phyloP scores from a whole-genome alignment of 2,329 filamentous ascomycete genomes.

The Cladosporium colombiae region DNA sequence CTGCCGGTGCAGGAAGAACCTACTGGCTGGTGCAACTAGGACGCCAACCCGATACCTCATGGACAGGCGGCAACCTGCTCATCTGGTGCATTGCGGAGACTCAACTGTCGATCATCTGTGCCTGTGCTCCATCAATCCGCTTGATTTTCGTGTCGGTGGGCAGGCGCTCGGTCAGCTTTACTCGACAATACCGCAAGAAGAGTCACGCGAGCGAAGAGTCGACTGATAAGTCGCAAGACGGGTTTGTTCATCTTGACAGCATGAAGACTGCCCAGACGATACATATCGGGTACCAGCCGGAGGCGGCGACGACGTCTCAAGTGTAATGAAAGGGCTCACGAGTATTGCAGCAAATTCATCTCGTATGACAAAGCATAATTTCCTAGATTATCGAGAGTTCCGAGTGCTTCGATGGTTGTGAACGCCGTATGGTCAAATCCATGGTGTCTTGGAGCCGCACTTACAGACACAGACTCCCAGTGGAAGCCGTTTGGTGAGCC shows the following conservation, averaged over 20 bases:
- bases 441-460: too few relatives aligned
- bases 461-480: too few relatives aligned
- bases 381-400: too few relatives aligned
- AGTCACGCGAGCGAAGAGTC: neutral
- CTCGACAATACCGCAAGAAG: neutral
- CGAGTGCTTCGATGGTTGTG: too few relatives aligned
- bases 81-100: neutral
- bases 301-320: neutral
- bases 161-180: neutral
- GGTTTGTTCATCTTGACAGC: neutral
- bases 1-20: neutral
- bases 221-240: neutral
- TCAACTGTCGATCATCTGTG: neutral
- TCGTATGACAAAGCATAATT: too few relatives aligned
- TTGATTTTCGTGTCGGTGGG: neutral
- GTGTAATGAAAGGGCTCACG: neutral
- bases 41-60: neutral
- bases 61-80: neutral
- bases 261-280: neutral
- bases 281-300: neutral
- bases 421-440: too few relatives aligned
- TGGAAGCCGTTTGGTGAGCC: too few relatives aligned
- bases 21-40: neutral
- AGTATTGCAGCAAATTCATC: neutral
- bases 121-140: neutral